A percentile compares a stretch with the other conserved stretches of the same genome.
These are phyloP conservation scores for Taiozyma sp. DNA, from an alignment of 1,139 yeast genomes.

Conservation along the genomic window DNA sequence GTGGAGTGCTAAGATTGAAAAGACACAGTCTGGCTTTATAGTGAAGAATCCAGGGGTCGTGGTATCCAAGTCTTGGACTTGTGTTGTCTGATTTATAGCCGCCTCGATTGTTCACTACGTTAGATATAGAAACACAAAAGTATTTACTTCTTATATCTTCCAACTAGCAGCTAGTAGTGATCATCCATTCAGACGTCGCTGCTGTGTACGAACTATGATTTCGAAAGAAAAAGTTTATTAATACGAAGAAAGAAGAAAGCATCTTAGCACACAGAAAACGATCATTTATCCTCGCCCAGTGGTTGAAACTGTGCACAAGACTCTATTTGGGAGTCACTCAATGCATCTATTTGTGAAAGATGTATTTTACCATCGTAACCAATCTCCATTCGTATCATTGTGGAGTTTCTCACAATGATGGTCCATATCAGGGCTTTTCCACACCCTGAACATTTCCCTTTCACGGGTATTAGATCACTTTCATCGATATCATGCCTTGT, in stretches of 20 bases:
- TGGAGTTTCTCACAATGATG: conserved; percentile 33
- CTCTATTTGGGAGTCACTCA: not conserved
- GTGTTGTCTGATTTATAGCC: conserved; percentile 6
- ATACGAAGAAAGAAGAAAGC: too few species aligned
- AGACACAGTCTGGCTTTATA: conserved; percentile 24
- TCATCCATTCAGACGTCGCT: too few species aligned
- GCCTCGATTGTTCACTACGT: not conserved
- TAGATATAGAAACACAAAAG: not conserved
- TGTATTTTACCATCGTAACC: conserved; percentile 11
- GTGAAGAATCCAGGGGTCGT: conserved; percentile 53
- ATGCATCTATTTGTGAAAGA: not conserved
- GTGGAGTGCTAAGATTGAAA: conserved; percentile 33
- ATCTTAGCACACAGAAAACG: too few species aligned
- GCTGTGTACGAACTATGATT: too few species aligned
- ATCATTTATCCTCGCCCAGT: not conserved
- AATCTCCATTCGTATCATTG: conserved; percentile 25
- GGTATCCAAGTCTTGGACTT: conserved; percentile 38
- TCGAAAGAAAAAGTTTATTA: too few species aligned
- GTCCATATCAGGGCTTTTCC: conserved; percentile 37
- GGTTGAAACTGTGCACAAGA: not conserved
- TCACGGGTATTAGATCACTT: conserved; percentile 33
- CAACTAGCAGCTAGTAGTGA: too few species aligned
- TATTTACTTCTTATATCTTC: too few species aligned
- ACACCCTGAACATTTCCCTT: conserved; percentile 40
- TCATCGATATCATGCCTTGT: conserved; percentile 3